These are phyloP conservation scores for Podospora pseudopauciseta DNA, from an alignment of 495 filamentous ascomycete species.

Conservation along the genomic window DNA sequence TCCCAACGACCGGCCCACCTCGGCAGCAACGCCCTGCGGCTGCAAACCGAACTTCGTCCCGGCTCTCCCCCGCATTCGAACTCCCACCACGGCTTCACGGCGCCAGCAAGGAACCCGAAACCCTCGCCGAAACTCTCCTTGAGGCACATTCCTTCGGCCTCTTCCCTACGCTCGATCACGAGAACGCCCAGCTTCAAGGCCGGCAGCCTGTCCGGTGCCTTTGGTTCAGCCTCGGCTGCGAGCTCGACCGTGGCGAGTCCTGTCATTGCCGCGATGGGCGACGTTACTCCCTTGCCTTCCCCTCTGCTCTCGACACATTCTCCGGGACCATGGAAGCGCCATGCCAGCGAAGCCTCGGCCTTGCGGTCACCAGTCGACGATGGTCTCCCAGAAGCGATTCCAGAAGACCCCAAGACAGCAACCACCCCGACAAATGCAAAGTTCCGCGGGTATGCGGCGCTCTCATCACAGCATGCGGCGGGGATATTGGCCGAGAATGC, in stretches of 20 bases:
- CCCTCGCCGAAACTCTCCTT: conserved; percentile 28
- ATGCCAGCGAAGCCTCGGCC: conserved; percentile 33
- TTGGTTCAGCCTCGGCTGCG: conserved; percentile 38
- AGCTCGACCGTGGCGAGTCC: conserved; percentile 53
- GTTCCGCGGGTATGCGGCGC: conserved; percentile 39
- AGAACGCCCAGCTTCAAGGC: conserved; percentile 49
- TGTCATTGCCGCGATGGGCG: conserved; percentile 73
- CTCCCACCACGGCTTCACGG: conserved; percentile 20
- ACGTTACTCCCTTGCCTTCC: conserved; percentile 90
- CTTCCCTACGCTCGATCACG: conserved; percentile 42
- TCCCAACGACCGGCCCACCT: conserved; percentile 23
- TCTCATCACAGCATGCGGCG: conserved; percentile 34
- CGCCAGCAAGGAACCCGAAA: conserved; percentile 27
- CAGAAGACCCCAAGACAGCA: conserved; percentile 46
- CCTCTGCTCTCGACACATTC: conserved; percentile 71
- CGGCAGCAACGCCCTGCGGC: conserved; percentile 26
- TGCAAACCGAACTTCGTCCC: conserved; percentile 37
- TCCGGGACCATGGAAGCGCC: conserved; percentile 63
- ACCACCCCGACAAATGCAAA: conserved; percentile 46
- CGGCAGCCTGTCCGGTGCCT: conserved; percentile 30
- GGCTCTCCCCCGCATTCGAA: conserved; percentile 28
- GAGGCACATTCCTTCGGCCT: conserved; percentile 39
- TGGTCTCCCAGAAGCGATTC: conserved; percentile 43
- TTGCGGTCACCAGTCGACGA: conserved; percentile 34
- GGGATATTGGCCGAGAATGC: conserved; percentile 11